Conservation (phyloP, 83 land plant species). For the Diphasiastrum complanatum region DNA sequence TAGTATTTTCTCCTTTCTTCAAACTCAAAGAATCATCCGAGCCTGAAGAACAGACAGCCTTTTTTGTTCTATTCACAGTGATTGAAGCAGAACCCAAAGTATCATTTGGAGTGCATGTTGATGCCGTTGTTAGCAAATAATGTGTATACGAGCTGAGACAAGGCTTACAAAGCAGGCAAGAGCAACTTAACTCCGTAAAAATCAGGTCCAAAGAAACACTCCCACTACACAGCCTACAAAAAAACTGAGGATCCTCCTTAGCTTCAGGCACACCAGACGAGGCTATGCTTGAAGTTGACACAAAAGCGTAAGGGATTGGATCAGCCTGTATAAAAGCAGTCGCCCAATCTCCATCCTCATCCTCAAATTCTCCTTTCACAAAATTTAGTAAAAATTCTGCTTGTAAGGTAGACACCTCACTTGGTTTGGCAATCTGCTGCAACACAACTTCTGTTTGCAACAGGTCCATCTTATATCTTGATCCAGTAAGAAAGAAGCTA, state of each 20-base stretch:
- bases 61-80: too few species aligned
- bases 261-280: background rate
- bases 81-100: background rate
- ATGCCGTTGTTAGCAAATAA: background rate
- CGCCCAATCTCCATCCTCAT: slow-evolving; percentile 35
- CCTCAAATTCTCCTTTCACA: slow-evolving; percentile 27
- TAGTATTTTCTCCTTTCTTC: too few species aligned
- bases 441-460: too few species aligned
- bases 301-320: slow-evolving; percentile 17
- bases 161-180: slow-evolving; percentile 26
- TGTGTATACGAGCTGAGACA: slow-evolving; percentile 16
- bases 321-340: slow-evolving; percentile 30
- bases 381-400: too few species aligned
- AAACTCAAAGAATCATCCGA: too few species aligned
- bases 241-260: slow-evolving; percentile 14
- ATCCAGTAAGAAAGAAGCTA: too few species aligned
- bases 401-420: too few species aligned
- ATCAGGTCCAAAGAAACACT: slow-evolving; percentile 11
- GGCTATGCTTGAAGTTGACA: background rate
- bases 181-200: slow-evolving; percentile 14
- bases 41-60: too few species aligned
- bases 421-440: too few species aligned
- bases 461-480: too few species aligned
- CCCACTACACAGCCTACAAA: slow-evolving; percentile 21
- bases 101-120: slow-evolving; percentile 4